Base-by-base conservation (phyloP, 2,329 filamentous ascomycete species). In the Lecanicillium sp. region DNA sequence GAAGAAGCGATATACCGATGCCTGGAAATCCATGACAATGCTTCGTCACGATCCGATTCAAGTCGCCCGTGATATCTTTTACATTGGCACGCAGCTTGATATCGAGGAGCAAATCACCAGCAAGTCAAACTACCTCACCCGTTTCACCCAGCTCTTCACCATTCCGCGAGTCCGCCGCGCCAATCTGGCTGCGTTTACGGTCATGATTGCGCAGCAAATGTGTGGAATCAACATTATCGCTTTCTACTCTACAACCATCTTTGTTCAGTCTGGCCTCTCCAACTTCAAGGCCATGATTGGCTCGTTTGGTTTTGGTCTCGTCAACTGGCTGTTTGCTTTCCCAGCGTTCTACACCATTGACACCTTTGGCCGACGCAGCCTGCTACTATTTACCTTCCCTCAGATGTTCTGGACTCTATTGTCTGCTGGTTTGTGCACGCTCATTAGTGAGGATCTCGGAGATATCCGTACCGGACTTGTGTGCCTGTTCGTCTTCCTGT, bases 121-220 rank as follows among this genome's bases (percentile, higher is more conserved):
- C 22, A 51, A 68, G 5, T 72, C 62, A 49, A 80, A 70, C 57
- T 80, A 82, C 50, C 18, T 77, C 37, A 71, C 64, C 16, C 75
- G 82, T 13, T 78, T 85, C 46, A 49, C 70, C 20, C 73, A 85
- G 53, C 63, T 82, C 2, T 83, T 86, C 51, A 83, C 77, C 13
- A 71, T 86, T 41, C 78, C 83, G 2, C 73, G 83, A 31, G 67
- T 84, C 9, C 73, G 80, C n/a, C 73, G 81, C 31, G 87, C 87
- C 4, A 89, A 80, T 6, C 69, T 84, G 22, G 86, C 85, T 4
- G 83, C 85, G 1, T 83, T 80, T 47, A 77, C 78, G 2, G 85
- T 92, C 48, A 94, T 94, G 86, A 78, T 84, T 51, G 78, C 78
- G 1, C 80, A 84, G 56, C 79, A 84, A 57, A 79, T 83, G 72